Conservation (phyloP, 2,329 filamentous ascomycete genomes). For the Stagonosporopsis vannaccii region DNA sequence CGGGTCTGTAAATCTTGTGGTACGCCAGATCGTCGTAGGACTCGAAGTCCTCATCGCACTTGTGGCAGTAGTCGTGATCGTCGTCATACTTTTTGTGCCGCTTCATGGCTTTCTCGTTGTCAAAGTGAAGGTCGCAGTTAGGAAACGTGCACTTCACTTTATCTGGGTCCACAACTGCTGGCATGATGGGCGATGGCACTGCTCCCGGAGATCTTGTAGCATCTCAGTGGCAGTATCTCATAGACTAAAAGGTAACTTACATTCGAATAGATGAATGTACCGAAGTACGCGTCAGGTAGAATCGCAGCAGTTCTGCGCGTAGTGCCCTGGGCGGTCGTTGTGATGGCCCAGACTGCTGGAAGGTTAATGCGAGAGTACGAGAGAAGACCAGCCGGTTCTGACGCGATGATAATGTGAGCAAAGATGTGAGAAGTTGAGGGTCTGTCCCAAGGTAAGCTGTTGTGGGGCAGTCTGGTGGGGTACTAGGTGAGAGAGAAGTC, state of each 20-base stretch:
- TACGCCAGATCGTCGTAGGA: slow-evolving; percentile 54
- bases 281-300: background rate
- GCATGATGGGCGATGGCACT: slow-evolving; percentile 25
- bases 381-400: background rate
- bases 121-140: slow-evolving; percentile 57
- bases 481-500: slow-evolving; percentile 8
- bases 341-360: background rate
- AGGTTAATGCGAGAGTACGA: background rate
- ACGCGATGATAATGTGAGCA: background rate
- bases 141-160: slow-evolving; percentile 54
- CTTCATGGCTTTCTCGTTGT: slow-evolving; percentile 55
- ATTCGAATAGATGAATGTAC: no score
- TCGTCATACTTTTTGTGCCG: slow-evolving; percentile 58
- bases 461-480: background rate
- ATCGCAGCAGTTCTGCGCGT: background rate
- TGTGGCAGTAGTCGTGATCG: slow-evolving; percentile 56
- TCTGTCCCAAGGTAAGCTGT: no score
- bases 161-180: slow-evolving; percentile 15
- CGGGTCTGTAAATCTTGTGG: slow-evolving; percentile 54
- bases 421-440: background rate
- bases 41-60: slow-evolving; percentile 56
- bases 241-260: background rate
- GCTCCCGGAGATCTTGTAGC: background rate
- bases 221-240: background rate
- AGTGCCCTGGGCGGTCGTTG: background rate